Evolutionary conservation across 805 yeast species (phyloP), one percentile per base, ranked within the genome.

Genomic region (Pichia heedii): DNA sequence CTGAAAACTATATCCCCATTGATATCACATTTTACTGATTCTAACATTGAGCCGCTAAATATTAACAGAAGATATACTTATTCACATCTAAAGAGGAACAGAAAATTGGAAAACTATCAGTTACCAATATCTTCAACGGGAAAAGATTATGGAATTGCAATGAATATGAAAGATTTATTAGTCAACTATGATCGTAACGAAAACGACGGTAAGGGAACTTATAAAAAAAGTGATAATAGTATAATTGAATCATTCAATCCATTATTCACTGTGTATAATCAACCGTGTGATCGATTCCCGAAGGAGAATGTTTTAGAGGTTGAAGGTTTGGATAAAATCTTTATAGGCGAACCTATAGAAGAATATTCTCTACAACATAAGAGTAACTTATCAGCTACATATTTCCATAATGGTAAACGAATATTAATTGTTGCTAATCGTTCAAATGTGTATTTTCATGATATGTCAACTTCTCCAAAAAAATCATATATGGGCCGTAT

Each of bases 231-330:
- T 22, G 19, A 33, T 5, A 33, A 35, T 39, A 10, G 18, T 19
- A 24, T 43, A 5, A 19, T 27, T 8, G 39, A 38, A 21, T 35
- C 42, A 5, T 15, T 13, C 12, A 37, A 43, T 35, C 37, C 42
- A 10, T 39, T 43, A 42, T 43, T 43, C 22, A 35, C 39, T 1
- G 4, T 43, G 22, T 13, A 22, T 4, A 43, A 43, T 19, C 46
- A 43, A 39, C 46, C 46, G 2, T 16, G 9, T 22, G 30, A 27
- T 2, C 36, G 36, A 20, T 41, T 36, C 21, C 36, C 33, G 21
- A 12, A 4, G 4, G 15, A 34, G 4, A 36, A 22, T n/a, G 33
- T 29, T 5, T 19, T 41, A 3, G 22, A 36, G 15, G 32, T 27
- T 27, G 32, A 27, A 13, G 12, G 4, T 27, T 27, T 27, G n/a